A percentile compares a stretch with the other conserved stretches of the same genome.
These are phyloP conservation scores for Chimonanthus praecox DNA, from an alignment of 164 flowering plant species.

Conservation along the genomic window DNA sequence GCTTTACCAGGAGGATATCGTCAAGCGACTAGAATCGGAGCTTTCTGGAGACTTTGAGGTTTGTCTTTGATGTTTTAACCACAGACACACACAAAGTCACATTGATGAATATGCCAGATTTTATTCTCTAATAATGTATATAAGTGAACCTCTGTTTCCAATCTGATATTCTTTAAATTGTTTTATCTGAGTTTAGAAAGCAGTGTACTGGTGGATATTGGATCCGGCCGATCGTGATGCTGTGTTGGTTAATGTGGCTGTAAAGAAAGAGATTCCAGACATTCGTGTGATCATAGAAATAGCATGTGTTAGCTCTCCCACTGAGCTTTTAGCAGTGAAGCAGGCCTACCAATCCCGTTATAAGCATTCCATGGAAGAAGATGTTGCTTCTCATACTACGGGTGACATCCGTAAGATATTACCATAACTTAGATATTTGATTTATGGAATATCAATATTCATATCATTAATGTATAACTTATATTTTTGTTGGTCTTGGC, in stretches of 20 bases:
- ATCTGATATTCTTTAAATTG: neutral
- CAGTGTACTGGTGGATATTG: conserved; percentile 53
- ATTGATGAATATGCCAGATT: neutral
- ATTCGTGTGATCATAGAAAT: conserved; percentile 23
- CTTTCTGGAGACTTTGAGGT: conserved; percentile 56
- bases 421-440: neutral
- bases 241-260: conserved; percentile 45
- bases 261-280: conserved; percentile 30
- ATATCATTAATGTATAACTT: neutral
- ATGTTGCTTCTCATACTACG: conserved; percentile 55
- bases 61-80: neutral
- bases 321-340: conserved; percentile 47
- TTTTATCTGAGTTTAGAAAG: conserved; percentile 27
- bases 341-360: conserved; percentile 67
- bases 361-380: conserved; percentile 74
- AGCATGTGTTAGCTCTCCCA: conserved; percentile 36
- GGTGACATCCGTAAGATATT: conserved; percentile 66
- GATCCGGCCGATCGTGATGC: conserved; percentile 82
- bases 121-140: neutral
- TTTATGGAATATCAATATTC: neutral
- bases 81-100: neutral
- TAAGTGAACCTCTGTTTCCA: neutral
- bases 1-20: conserved; percentile 37
- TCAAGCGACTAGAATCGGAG: conserved; percentile 42
- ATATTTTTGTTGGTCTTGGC: neutral